Evolutionary conservation across 768 basidiomycete genomes (phyloP).

Genomic region (Auriscalpium vulgare): DNA sequence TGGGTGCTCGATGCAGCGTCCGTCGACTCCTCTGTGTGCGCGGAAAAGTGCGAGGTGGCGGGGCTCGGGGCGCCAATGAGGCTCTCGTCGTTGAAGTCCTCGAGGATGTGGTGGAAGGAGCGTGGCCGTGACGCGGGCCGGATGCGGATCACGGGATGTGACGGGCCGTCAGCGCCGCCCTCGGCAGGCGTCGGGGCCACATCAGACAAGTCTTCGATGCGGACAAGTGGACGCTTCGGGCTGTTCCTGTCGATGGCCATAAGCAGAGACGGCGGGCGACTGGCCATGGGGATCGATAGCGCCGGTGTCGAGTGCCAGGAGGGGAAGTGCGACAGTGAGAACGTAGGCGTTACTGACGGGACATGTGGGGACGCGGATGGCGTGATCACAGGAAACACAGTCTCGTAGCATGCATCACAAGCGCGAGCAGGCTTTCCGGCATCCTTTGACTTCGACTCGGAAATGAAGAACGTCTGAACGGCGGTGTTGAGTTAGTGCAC

Average conservation of each 20-base stretch:
- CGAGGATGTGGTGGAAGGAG: conserved; percentile 61
- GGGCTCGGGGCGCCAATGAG: conserved; percentile 16
- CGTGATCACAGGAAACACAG: conserved; percentile 64
- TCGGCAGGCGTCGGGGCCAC: neutral
- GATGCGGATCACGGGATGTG: conserved; percentile 20
- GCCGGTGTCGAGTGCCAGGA: conserved; percentile 46
- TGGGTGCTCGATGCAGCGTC: conserved; percentile 17
- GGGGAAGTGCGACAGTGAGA: conserved; percentile 45
- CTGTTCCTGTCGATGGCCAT: conserved; percentile 33
- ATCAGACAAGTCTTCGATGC: conserved; percentile 14
- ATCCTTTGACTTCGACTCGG: conserved; percentile 41
- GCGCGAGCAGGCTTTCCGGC: conserved; percentile 62
- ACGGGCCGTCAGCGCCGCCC: conserved; percentile 7
- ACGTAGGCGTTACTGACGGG: conserved; percentile 30
- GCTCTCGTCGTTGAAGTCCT: conserved; percentile 41
- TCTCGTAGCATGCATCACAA: conserved; percentile 81
- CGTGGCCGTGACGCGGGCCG: conserved; percentile 35
- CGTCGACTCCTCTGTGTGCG: conserved; percentile 16
- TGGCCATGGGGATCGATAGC: conserved; percentile 17
- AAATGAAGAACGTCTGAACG: conserved; percentile 73
- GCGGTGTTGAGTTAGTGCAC: neutral
- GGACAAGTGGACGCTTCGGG: conserved; percentile 16
- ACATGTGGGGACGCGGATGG: conserved; percentile 13
- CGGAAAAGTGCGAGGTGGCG: conserved; percentile 21
- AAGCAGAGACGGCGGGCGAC: conserved; percentile 23